These are phyloP conservation scores for Sporisorium reilianum DNA, from an alignment of 1,284 basidiomycete species.

Conservation along the genomic window DNA sequence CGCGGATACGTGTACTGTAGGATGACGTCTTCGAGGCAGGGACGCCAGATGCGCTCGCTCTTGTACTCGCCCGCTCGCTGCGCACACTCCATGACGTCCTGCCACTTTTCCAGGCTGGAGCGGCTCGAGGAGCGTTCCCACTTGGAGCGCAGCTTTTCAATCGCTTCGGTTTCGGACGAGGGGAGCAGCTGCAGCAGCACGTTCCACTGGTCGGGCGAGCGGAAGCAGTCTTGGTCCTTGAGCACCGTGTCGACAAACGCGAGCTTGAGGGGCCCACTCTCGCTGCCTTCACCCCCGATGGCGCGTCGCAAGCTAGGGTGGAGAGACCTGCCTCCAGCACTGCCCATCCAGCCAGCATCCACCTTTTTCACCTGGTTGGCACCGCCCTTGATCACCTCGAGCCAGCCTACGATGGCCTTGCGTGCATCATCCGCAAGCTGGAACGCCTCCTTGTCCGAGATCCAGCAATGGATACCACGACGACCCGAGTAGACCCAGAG, in stretches of 20 bases:
- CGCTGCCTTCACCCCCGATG: constrained; percentile 67
- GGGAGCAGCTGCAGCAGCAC: constrained; percentile 82
- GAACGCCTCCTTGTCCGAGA: constrained; percentile 89
- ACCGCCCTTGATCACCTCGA: constrained; percentile 84
- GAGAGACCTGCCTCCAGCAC: constrained; percentile 75
- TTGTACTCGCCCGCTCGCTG: constrained; percentile 64
- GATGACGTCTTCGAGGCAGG: constrained; percentile 80
- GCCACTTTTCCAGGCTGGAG: constrained; percentile 80
- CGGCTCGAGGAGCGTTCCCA: constrained; percentile 76
- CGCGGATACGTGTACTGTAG: constrained; percentile 96
- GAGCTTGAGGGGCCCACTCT: constrained; percentile 72
- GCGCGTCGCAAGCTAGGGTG: constrained; percentile 66
- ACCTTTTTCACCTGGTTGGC: constrained; percentile 87
- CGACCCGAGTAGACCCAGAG: constrained; percentile 99
- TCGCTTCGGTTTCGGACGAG: constrained; percentile 51
- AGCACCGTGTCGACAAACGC: constrained; percentile 81
- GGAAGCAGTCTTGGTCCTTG: constrained; percentile 88
- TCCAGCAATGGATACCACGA: constrained; percentile 97
- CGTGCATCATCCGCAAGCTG: constrained; percentile 91
- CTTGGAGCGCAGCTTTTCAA: constrained; percentile 72
- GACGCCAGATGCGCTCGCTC: constrained; percentile 58
- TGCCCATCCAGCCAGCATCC: constrained; percentile 73
- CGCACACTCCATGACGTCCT: constrained; percentile 73
- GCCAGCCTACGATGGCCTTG: constrained; percentile 84
- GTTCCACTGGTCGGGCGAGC: constrained; percentile 79